Base-by-base conservation (phyloP, 352 stramenopile species). In the Pythium insidiosum region DNA sequence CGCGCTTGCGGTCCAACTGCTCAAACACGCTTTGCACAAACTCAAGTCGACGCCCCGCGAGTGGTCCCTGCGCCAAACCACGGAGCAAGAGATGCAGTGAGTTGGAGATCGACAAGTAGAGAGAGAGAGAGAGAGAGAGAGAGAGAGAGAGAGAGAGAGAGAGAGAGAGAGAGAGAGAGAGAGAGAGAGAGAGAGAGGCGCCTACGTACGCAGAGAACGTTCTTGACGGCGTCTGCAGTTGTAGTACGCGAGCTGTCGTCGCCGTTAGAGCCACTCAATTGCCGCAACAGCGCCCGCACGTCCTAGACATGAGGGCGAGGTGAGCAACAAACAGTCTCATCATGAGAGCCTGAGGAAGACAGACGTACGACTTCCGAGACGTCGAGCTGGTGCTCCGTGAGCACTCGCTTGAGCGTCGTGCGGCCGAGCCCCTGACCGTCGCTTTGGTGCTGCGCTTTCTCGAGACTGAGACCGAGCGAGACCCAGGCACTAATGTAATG, bases 21-120 rank as follows among this genome's bases (percentile, higher is more conserved):
- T 82, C 71, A 36, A 88, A 88, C 10, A 77, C 76, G 29, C 64
- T 75, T 36, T 81, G 73, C 26, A 86, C 76, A 6, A 87, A 63
- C 38, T 85, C 68, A 2, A 86, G 58, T 2, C 73, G 73, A 12
- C 48, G 47, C 23, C 73, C 71, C 4, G 61, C 49, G 11, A 85
- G 42, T 21, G 59, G 23, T 4, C 68, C 72, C 72, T 84, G 38
- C 9, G 53, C 18, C 23, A 13, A 38, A 22, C 21, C 20, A 33
- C 10, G 2, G 33, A 26, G 34, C 3, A 23, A 18, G 11, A 24
- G 11, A 43, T 20, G 11, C 7, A 13, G 35, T 44, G n/a, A n/a
- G 12, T 11, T 18, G 39, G 5, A 1, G 21, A 1, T n/a, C 21
- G n/a, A n/a, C n/a, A n/a, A n/a, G n/a, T n/a, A n/a, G n/a, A n/a